Conservation (phyloP, 768 basidiomycete genomes). For the Termitomyces bulborhizus region DNA sequence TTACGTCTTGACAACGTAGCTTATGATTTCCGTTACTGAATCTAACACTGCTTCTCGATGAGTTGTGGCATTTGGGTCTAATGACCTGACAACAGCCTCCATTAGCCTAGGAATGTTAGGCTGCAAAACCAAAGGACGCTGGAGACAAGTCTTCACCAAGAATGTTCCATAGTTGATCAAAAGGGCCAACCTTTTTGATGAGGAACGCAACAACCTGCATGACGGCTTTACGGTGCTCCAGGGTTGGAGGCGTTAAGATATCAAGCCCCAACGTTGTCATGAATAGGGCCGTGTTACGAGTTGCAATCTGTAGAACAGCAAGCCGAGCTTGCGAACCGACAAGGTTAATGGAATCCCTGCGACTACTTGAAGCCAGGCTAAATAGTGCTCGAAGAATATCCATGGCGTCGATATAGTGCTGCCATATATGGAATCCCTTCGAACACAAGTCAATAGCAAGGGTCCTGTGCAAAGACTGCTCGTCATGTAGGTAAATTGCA, state of each 20-base stretch:
- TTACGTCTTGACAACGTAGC: conserved; percentile 91
- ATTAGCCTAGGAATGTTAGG: conserved; percentile 79
- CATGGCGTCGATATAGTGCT: conserved; percentile 88
- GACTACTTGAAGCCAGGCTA: conserved; percentile 63
- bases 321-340: conserved; percentile 72
- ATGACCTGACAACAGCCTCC: conserved; percentile 93
- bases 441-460: conserved; percentile 88
- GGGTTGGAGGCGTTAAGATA: conserved; percentile 68
- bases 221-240: conserved; percentile 79
- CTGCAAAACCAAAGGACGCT: conserved; percentile 84
- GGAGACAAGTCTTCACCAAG: not conserved
- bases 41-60: no score
- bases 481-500: conserved; percentile 68
- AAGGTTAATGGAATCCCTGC: conserved; percentile 61
- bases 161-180: not conserved
- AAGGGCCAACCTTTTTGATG: conserved; percentile 70
- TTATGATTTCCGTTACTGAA: conserved; percentile 89
- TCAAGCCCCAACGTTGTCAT: conserved; percentile 93
- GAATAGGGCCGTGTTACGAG: conserved; percentile 78
- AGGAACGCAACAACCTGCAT: conserved; percentile 93
- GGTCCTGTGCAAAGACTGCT: conserved; percentile 55
- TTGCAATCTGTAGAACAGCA: conserved; percentile 82
- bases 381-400: conserved; percentile 83
- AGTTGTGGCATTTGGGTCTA: conserved; percentile 82
- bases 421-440: conserved; percentile 89